phyloP scores from a whole-genome alignment of 306 rosid genomes.

The Cicer cuneatum region DNA sequence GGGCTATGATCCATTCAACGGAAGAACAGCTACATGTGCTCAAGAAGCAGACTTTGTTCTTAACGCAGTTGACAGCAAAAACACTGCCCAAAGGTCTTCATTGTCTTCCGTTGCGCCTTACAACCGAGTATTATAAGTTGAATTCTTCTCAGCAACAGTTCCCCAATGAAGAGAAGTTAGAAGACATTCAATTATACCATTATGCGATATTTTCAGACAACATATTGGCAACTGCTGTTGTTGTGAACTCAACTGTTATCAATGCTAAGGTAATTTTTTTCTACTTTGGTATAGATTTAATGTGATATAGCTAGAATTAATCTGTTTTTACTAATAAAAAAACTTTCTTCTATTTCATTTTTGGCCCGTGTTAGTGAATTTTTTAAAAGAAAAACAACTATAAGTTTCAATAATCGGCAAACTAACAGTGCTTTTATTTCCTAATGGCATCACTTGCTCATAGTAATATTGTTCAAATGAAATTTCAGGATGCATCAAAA shows the following conservation, averaged over 20 bases:
- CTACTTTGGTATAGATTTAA: not conserved
- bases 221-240: constrained; percentile 88
- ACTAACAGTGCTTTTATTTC: constrained; percentile 10
- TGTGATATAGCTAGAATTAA: no score
- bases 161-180: constrained; percentile 81
- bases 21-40: constrained; percentile 91
- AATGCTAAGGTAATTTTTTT: constrained; percentile 69
- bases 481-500: constrained; percentile 75
- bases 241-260: constrained; percentile 79
- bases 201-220: constrained; percentile 95
- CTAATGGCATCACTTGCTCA: constrained; percentile 39
- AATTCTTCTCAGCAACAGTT: constrained; percentile 76
- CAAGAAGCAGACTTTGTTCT: constrained; percentile 90
- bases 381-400: not conserved
- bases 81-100: constrained; percentile 97
- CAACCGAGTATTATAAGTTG: constrained; percentile 81
- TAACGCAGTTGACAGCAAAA: constrained; percentile 94
- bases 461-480: constrained; percentile 37
- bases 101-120: constrained; percentile 96
- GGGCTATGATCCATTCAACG: constrained; percentile 93
- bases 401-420: not conserved
- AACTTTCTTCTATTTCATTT: no score
- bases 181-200: constrained; percentile 76
- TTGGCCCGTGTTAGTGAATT: no score
- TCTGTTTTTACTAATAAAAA: no score